Base-by-base conservation (phyloP, 2,329 filamentous ascomycete genomes). In the Botrytis hyacinthi region DNA sequence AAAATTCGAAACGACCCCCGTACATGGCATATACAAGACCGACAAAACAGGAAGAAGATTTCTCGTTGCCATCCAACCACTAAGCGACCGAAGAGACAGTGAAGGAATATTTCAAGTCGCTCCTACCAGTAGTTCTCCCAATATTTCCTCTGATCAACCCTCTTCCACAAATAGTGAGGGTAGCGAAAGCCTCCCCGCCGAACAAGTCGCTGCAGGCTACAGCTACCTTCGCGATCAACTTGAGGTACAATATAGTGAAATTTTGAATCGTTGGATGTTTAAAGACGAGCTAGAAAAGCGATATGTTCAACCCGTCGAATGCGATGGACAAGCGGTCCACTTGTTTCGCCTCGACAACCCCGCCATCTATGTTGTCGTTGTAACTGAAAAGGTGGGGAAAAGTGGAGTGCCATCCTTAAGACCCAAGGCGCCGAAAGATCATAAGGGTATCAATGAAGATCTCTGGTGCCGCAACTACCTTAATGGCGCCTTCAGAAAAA, bases 1-100 rank as follows among this genome's bases (percentile, higher is more conserved):
- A 4, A 12, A 26, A 40, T 61, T 29, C 32, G 22, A 44, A 20
- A 57, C 65, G 5, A 48, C 69, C 6, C 77, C 76, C 16, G 71
- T 78, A n/a, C 68, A 66, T 57, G 77, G 77, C 26, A 74, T 78
- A 0, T 78, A 78, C 44, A 46, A 71, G 12, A 44, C 71, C 10
- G 22, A 57, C 22, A 22, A 42, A 37, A n/a, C 14, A 8, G 54
- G 51, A 29, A 18, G 12, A 7, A 61, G 10, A 8, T 61, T 57
- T 14, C 71, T 73, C 29, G 26, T 73, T 32, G 71, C 71, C 18
- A 69, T 73, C 16, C 6, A n/a, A 61, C 63, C 32, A n/a, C 37
- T 73, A 8, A 63, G 46, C 3, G 26, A 63, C n/a, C 72, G 74
- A 6, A 63, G 42, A 48, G 75, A 78, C 48, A 48, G 26, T 6